phyloP scores from a whole-genome alignment of 2,329 filamentous ascomycete genomes.

The Nakataea oryzae region DNA sequence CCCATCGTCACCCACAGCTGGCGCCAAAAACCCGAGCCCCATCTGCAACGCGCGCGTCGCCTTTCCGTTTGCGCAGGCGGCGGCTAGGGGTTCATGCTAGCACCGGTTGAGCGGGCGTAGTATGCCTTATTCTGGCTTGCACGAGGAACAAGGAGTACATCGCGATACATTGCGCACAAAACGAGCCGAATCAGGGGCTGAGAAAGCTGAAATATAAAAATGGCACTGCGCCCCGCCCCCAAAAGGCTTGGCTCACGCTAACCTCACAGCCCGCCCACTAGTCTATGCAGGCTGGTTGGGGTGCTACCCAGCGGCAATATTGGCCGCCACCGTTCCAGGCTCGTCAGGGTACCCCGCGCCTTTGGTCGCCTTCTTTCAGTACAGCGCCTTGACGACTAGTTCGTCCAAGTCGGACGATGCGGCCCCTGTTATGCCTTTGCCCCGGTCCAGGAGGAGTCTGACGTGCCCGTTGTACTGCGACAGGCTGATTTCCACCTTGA shows the following conservation, averaged over 20 bases:
- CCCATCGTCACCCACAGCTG: too few relatives aligned
- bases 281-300: too few relatives aligned
- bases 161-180: neutral
- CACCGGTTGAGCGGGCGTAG: too few relatives aligned
- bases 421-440: neutral
- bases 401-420: neutral
- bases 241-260: neutral
- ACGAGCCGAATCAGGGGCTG: neutral
- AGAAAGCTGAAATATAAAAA: neutral
- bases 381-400: neutral
- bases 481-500: constrained; percentile 6
- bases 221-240: too few relatives aligned
- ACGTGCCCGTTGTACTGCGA: neutral
- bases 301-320: neutral
- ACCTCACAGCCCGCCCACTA: neutral
- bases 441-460: neutral
- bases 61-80: too few relatives aligned
- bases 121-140: too few relatives aligned
- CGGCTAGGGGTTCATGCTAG: too few relatives aligned
- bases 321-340: too few relatives aligned
- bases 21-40: too few relatives aligned
- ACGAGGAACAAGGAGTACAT: neutral
- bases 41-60: too few relatives aligned
- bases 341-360: neutral
- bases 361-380: neutral